Evolutionary conservation across 192 early-diverging fungal genomes (phyloP).

Genomic region (Chytriomyces sp.): DNA sequence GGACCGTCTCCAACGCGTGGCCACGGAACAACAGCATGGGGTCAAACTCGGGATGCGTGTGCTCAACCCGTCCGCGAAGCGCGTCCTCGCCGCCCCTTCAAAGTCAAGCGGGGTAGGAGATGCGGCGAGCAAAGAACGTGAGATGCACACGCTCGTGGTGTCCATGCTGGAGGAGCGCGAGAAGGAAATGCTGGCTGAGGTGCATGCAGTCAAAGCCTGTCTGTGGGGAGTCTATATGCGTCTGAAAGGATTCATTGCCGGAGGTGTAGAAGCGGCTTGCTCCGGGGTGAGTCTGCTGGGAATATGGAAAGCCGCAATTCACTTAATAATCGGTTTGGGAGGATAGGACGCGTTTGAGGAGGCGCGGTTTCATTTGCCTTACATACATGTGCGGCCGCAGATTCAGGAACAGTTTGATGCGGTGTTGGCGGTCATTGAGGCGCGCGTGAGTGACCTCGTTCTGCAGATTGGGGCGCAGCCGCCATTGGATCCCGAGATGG

Average conservation of each 20-base stretch:
- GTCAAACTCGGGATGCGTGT: slow-evolving; percentile 25
- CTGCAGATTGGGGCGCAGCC: too few relatives aligned
- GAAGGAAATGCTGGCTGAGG: slow-evolving; percentile 17
- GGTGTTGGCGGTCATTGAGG: background rate
- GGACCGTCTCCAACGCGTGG: slow-evolving; percentile 15
- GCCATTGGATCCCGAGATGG: too few relatives aligned
- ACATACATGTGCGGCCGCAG: background rate
- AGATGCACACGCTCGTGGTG: slow-evolving; percentile 4
- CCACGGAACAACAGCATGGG: slow-evolving; percentile 3
- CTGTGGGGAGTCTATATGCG: too few relatives aligned
- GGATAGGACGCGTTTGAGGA: slow-evolving; percentile 19
- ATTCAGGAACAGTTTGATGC: slow-evolving; percentile 8
- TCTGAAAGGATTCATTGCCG: too few relatives aligned
- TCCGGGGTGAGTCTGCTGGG: too few relatives aligned
- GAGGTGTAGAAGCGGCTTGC: too few relatives aligned
- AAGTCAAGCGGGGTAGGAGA: background rate
- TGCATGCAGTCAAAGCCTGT: background rate
- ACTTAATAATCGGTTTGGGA: too few relatives aligned
- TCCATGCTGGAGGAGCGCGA: slow-evolving; percentile 11
- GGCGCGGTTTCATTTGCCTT: slow-evolving; percentile 25
- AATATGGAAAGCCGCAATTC: too few relatives aligned
- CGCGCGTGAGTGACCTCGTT: background rate
- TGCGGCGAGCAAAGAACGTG: slow-evolving; percentile 7
- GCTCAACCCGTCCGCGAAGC: slow-evolving; percentile 9
- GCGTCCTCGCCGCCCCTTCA: background rate